phyloP scores from a whole-genome alignment of 805 yeast species.

The Zygosaccharomyces bailii region DNA sequence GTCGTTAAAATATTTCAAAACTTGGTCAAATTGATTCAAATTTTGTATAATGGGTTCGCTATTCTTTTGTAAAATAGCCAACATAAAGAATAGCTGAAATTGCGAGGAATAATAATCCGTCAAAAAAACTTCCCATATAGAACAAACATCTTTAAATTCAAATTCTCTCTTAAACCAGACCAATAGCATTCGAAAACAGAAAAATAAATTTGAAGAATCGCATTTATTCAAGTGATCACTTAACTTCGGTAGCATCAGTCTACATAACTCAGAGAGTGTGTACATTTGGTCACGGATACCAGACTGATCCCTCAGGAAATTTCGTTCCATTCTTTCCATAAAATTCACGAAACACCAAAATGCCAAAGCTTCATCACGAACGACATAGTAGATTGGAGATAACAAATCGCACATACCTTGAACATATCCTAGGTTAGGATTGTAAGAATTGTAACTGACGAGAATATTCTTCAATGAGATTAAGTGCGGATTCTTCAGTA shows the following conservation, averaged over 20 bases:
- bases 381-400: slow-evolving; percentile 71
- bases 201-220: slow-evolving; percentile 85
- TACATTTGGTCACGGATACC: slow-evolving; percentile 91
- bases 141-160: slow-evolving; percentile 67
- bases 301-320: slow-evolving; percentile 84
- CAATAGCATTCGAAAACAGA: slow-evolving; percentile 89
- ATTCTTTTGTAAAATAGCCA: slow-evolving; percentile 86
- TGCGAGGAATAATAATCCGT: slow-evolving; percentile 85
- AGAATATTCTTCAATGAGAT: slow-evolving; percentile 70
- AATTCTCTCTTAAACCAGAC: slow-evolving; percentile 96
- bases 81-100: slow-evolving; percentile 80
- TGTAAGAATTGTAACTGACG: slow-evolving; percentile 80
- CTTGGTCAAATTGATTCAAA: slow-evolving; percentile 80
- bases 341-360: slow-evolving; percentile 87
- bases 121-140: slow-evolving; percentile 91
- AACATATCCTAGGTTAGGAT: slow-evolving; percentile 83
- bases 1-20: slow-evolving; percentile 89
- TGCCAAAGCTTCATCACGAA: slow-evolving; percentile 69
- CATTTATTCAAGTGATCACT: slow-evolving; percentile 81
- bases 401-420: slow-evolving; percentile 97
- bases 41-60: slow-evolving; percentile 73
- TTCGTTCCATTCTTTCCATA: slow-evolving; percentile 94
- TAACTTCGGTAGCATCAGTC: slow-evolving; percentile 81
- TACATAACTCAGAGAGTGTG: slow-evolving; percentile 79
- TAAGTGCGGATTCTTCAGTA: slow-evolving; percentile 73